Evolutionary conservation across 768 basidiomycete genomes (phyloP).

Genomic region (Suillus brevipes): DNA sequence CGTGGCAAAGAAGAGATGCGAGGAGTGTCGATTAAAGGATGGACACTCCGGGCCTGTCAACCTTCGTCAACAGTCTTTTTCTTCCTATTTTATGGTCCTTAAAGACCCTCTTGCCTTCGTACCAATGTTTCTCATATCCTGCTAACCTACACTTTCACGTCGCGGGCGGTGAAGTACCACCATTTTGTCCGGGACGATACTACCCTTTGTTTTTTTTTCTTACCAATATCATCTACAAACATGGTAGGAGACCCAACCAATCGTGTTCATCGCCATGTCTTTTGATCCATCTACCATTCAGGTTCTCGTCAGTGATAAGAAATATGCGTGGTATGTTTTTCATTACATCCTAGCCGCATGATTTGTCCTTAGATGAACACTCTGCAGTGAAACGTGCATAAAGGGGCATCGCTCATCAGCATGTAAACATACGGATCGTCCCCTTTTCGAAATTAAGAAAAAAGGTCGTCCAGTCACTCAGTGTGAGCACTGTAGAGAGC

Average conservation of each 20-base stretch:
- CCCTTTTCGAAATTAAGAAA: constrained; percentile 80
- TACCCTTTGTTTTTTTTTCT: constrained; percentile 10
- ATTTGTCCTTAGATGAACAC: constrained; percentile 11
- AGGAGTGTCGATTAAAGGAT: constrained; percentile 29
- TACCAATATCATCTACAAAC: constrained; percentile 13
- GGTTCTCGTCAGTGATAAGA: constrained; percentile 74
- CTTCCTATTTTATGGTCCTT: constrained; percentile 45
- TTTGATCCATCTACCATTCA: constrained; percentile 25
- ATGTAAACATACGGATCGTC: constrained; percentile 86
- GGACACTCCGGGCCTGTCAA: constrained; percentile 41
- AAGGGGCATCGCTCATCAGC: constrained; percentile 90
- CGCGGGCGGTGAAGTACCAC: constrained; percentile 55
- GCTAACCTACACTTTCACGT: constrained; percentile 56
- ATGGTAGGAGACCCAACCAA: constrained; percentile 29
- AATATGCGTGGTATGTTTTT: constrained; percentile 76
- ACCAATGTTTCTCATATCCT: constrained; percentile 33
- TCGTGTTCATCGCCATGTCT: constrained; percentile 38
- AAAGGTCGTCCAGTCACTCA: constrained; percentile 59
- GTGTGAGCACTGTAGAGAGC: constrained; percentile 51
- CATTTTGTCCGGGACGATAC: constrained; percentile 34
- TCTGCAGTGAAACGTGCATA: constrained; percentile 82
- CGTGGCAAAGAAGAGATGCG: constrained; percentile 25
- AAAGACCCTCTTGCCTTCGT: constrained; percentile 37
- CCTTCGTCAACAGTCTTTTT: constrained; percentile 49
- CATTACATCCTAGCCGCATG: constrained; percentile 1